Percentiles rank a stretch among this genome's conserved stretches.
Evolutionary conservation across 306 rosid genomes (phyloP).

Genomic region (Vigna trinervia): DNA sequence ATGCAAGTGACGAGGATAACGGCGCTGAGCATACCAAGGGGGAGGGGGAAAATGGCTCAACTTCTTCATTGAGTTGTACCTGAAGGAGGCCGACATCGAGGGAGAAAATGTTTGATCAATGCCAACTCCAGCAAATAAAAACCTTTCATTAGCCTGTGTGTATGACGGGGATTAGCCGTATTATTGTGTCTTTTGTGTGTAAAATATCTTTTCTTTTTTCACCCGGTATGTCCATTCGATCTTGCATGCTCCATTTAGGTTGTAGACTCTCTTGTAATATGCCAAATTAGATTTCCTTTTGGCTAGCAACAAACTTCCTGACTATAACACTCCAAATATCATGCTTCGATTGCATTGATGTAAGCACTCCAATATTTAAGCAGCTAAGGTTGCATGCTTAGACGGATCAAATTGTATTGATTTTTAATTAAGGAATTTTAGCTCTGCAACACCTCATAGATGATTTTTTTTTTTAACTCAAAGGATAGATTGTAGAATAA

Average conservation of each 20-base stretch:
- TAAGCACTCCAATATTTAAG: constrained; percentile 12
- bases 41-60: constrained; percentile 44
- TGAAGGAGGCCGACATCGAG: constrained; percentile 55
- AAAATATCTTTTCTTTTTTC: background rate
- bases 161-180: constrained; percentile 15
- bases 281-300: constrained; percentile 3
- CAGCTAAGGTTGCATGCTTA: background rate
- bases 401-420: background rate
- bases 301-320: background rate
- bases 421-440: background rate
- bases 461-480: background rate
- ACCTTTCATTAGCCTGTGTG: constrained; percentile 33
- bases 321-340: background rate
- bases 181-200: constrained; percentile 32
- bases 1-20: constrained; percentile 45
- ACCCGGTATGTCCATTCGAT: background rate
- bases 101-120: constrained; percentile 33
- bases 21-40: constrained; percentile 23
- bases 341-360: background rate
- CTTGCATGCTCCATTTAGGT: constrained; percentile 31
- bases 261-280: constrained; percentile 32
- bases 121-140: constrained; percentile 49
- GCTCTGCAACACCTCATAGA: background rate
- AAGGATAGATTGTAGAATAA: background rate
- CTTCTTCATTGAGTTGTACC: constrained; percentile 49